A percentile compares a stretch with the other conserved stretches of the same genome.
Evolutionary conservation across 1,284 basidiomycete genomes (phyloP).

Genomic region (Malassezia sympodialis): DNA sequence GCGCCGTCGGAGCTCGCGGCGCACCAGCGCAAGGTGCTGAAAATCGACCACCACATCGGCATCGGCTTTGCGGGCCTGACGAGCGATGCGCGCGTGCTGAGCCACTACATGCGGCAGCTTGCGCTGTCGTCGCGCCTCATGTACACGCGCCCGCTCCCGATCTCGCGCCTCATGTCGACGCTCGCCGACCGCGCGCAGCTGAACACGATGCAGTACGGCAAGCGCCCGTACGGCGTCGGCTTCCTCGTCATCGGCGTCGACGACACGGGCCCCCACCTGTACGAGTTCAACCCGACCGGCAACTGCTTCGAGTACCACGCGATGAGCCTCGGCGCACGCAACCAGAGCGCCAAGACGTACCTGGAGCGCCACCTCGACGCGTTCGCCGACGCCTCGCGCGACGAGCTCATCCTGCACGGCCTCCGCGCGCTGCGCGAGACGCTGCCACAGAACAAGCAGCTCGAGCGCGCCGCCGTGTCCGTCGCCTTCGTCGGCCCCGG

Average conservation of each 20-base stretch:
- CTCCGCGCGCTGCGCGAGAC: conserved; percentile 44
- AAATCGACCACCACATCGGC: conserved; percentile 97
- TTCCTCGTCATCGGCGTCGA: conserved; percentile 96
- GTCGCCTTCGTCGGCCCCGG: conserved; percentile 44
- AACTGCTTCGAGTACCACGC: conserved; percentile 97
- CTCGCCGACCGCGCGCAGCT: conserved; percentile 98
- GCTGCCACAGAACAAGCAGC: conserved; percentile 46
- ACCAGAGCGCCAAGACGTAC: conserved; percentile 96
- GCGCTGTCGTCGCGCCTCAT: conserved; percentile 89
- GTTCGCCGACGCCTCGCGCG: conserved; percentile 52
- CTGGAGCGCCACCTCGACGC: conserved; percentile 84
- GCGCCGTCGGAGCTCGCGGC: conserved; percentile 97
- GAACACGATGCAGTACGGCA: conserved; percentile 97
- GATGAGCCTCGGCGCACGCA: conserved; percentile 93
- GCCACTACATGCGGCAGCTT: conserved; percentile 97
- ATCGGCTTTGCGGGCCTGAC: conserved; percentile 97
- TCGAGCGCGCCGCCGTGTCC: conserved; percentile 38
- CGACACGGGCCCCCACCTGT: conserved; percentile 87
- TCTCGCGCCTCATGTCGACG: conserved; percentile 79
- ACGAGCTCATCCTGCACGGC: conserved; percentile 36
- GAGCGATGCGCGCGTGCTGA: conserved; percentile 79
- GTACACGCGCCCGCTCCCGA: conserved; percentile 86
- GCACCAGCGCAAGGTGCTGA: conserved; percentile 99
- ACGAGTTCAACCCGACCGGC: conserved; percentile 94
- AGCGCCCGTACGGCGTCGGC: conserved; percentile 94